These are phyloP conservation scores for Hypoxylon sp. DNA, from an alignment of 2,329 filamentous ascomycete species.

Conservation along the genomic window DNA sequence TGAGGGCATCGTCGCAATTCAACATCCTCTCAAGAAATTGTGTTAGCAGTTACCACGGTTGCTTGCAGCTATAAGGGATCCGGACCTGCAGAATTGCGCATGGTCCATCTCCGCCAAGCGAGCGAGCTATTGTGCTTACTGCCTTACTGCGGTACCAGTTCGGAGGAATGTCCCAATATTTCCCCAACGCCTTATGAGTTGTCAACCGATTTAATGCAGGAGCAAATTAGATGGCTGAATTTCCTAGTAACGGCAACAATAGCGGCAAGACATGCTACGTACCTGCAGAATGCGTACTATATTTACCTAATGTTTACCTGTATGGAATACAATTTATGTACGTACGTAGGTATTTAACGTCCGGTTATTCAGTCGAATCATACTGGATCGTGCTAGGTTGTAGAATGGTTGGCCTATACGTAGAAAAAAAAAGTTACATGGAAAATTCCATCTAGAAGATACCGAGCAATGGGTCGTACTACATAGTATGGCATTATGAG, in stretches of 20 bases:
- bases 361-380: conserved; percentile 28
- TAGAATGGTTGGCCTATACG: conserved; percentile 26
- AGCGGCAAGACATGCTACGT: conserved; percentile 16
- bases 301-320: background rate
- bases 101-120: conserved; percentile 36
- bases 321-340: background rate
- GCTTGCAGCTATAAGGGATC: conserved; percentile 33
- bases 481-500: conserved; percentile 26
- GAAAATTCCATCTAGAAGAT: conserved; percentile 15
- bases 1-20: conserved; percentile 15
- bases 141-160: conserved; percentile 36
- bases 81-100: conserved; percentile 42
- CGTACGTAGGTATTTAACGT: background rate
- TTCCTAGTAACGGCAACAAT: conserved; percentile 18
- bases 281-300: background rate
- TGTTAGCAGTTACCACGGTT: conserved; percentile 28
- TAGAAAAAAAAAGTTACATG: conserved; percentile 8
- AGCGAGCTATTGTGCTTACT: conserved; percentile 39
- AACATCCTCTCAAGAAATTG: conserved; percentile 1
- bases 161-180: conserved; percentile 38
- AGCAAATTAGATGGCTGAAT: conserved; percentile 41
- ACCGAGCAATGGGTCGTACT: conserved; percentile 28
- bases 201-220: conserved; percentile 43
- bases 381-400: conserved; percentile 27
- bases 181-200: conserved; percentile 33